These are phyloP conservation scores for Camellia japonica DNA, from an alignment of 148 eudicot species.

Conservation along the genomic window DNA sequence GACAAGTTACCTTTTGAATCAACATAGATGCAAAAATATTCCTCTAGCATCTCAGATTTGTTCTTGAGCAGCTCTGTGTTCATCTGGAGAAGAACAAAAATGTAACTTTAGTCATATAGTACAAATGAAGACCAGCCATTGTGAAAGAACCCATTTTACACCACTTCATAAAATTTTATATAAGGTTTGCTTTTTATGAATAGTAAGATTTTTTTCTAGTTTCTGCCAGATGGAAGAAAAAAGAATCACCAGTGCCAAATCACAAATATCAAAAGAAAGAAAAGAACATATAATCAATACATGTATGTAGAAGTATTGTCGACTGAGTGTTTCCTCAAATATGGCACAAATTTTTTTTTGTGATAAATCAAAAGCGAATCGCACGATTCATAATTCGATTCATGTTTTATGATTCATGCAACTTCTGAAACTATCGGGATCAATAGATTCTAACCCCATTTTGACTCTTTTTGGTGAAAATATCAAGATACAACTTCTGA, in stretches of 20 bases:
- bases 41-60: conserved; percentile 82
- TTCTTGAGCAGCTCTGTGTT: conserved; percentile 65
- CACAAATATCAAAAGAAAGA: not conserved
- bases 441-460: too few species aligned
- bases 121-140: not conserved
- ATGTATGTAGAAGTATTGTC: not conserved
- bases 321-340: not conserved
- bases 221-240: not conserved
- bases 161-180: not conserved
- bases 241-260: not conserved
- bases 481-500: too few species aligned
- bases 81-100: conserved; percentile 46
- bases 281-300: not conserved
- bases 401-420: too few species aligned
- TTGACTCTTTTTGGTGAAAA: too few species aligned
- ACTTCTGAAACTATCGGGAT: too few species aligned
- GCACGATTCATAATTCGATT: too few species aligned
- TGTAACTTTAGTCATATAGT: not conserved
- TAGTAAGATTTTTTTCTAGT: not conserved
- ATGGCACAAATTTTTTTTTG: too few species aligned
- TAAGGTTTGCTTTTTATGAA: not conserved
- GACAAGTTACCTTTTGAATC: conserved; percentile 68
- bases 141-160: not conserved
- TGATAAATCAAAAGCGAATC: too few species aligned
- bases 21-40: conserved; percentile 76